A percentile compares a stretch with the other conserved stretches of the same genome.
Evolutionary conservation across 805 yeast species (phyloP).

Genomic region (Candida sakaeoensis): DNA sequence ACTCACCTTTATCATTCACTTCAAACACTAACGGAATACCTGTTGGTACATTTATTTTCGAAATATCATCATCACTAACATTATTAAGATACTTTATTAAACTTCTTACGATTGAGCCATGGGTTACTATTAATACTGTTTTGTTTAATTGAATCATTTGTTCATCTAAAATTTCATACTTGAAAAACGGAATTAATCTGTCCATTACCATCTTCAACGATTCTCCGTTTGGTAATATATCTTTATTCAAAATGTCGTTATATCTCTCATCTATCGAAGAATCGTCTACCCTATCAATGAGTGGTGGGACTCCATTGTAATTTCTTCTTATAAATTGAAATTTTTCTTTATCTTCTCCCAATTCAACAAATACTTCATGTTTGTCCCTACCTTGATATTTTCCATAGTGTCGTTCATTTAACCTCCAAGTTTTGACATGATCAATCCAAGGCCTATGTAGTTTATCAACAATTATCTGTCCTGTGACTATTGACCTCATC

Average conservation of each 20-base stretch:
- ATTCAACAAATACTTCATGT: constrained; percentile 29
- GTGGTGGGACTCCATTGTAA: constrained; percentile 36
- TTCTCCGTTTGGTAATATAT: constrained; percentile 36
- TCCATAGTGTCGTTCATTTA: constrained; percentile 45
- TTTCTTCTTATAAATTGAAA: constrained; percentile 37
- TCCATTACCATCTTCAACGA: constrained; percentile 36
- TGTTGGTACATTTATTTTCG: constrained; percentile 40
- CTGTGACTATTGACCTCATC: constrained; percentile 39
- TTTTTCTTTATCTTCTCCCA: constrained; percentile 35
- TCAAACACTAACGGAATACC: constrained; percentile 45
- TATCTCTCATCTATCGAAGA: constrained; percentile 35
- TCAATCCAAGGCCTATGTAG: constrained; percentile 34
- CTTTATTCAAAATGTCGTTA: constrained; percentile 17
- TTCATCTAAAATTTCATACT: constrained; percentile 23
- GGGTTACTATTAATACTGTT: constrained; percentile 38
- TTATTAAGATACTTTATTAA: constrained; percentile 34
- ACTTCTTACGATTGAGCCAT: constrained; percentile 41
- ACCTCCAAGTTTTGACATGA: constrained; percentile 37
- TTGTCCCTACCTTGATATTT: constrained; percentile 39
- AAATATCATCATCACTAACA: constrained; percentile 35
- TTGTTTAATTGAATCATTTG: constrained; percentile 21
- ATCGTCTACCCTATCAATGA: constrained; percentile 20
- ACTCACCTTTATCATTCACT: constrained; percentile 25
- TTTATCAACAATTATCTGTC: constrained; percentile 31
- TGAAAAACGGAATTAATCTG: constrained; percentile 36